These are phyloP conservation scores for Lindgomyces ingoldianus DNA, from an alignment of 495 filamentous ascomycete genomes.

Conservation along the genomic window DNA sequence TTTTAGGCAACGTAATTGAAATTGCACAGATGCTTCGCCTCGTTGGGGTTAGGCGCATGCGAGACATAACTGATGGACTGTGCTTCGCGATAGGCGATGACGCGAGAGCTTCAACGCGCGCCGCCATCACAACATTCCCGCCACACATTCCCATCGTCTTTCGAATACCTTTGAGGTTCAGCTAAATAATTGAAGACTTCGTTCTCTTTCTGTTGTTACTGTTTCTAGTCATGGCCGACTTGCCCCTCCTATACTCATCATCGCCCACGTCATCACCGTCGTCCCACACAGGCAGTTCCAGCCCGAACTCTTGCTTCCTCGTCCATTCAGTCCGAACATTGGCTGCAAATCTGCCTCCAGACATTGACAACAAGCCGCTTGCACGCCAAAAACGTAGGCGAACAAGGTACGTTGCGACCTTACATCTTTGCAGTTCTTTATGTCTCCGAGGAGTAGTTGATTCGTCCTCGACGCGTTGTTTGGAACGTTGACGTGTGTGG, in stretches of 20 bases:
- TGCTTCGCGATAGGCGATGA: background rate
- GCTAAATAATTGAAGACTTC: background rate
- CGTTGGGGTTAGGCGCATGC: slow-evolving; percentile 11
- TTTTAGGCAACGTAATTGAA: background rate
- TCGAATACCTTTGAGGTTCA: background rate
- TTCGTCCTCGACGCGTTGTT: slow-evolving; percentile 26
- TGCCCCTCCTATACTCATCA: slow-evolving; percentile 3
- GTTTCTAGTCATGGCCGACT: slow-evolving; percentile 6
- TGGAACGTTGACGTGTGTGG: slow-evolving; percentile 2
- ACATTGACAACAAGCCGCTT: slow-evolving; percentile 67
- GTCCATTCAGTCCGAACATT: slow-evolving; percentile 69
- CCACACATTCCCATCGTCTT: slow-evolving; percentile 1
- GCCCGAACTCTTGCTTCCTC: slow-evolving; percentile 56
- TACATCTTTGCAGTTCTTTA: slow-evolving; percentile 2
- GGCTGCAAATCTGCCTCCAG: slow-evolving; percentile 61
- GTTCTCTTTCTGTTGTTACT: background rate
- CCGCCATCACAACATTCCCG: slow-evolving; percentile 28
- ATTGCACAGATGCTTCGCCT: background rate
- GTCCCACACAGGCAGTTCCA: slow-evolving; percentile 8
- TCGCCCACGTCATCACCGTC: slow-evolving; percentile 24
- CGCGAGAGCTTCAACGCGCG: slow-evolving; percentile 1
- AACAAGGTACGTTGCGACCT: slow-evolving; percentile 51
- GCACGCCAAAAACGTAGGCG: slow-evolving; percentile 68
- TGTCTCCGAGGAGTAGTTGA: background rate
- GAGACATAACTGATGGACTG: slow-evolving; percentile 23